Base-by-base conservation (phyloP, 192 early-diverging fungal genomes). In the Funneliformis mosseae region DNA sequence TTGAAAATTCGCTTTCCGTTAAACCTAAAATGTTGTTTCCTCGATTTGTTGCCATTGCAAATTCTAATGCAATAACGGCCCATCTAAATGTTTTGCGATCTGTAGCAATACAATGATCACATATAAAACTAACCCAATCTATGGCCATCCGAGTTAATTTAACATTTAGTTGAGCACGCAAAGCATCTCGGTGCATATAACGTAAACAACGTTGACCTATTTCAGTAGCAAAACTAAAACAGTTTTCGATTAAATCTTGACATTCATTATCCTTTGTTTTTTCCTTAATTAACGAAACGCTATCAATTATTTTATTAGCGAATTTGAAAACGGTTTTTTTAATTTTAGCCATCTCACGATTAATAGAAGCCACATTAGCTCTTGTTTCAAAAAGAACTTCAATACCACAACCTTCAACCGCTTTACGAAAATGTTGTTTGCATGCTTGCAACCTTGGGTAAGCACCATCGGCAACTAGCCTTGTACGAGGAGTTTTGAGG, bases 71-170 rank as follows among this genome's bases (percentile, higher is more conserved):
- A 62, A 90, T 83, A 46, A 97, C 92, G 5, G 92, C 92, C 96
- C 95, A 95, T 61, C 93, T 87, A 87, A 93, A 94, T 8, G 94
- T 95, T 42, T 91, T 90, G 25, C 94, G 87, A 74, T 96, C 93
- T 33, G 91, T 92, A 9, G 92, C 93, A 73, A 89, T 86, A 81
- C 95, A 95, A 79, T 97, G 94, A 77, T 93, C 91, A 43, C 90
- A 92, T 63, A 95, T 94, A 81, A 97, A 97, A 67, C 92, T 91
- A 69, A 94, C 91, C 96, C 96, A 97, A 62, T 94, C 92, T n/a
- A 94, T 93, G 14, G 93, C 88, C 72, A 97, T 88, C 5, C 88
- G 88, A 23, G 94, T 82, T 45, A 97, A 83, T 33, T 91, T 91
- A 67, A 92, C 63, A 55, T 94, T 91, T 70, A 94, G 84, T 33